phyloP scores from a whole-genome alignment of 345 rosid genomes.

The Hibiscus tridactylites region DNA sequence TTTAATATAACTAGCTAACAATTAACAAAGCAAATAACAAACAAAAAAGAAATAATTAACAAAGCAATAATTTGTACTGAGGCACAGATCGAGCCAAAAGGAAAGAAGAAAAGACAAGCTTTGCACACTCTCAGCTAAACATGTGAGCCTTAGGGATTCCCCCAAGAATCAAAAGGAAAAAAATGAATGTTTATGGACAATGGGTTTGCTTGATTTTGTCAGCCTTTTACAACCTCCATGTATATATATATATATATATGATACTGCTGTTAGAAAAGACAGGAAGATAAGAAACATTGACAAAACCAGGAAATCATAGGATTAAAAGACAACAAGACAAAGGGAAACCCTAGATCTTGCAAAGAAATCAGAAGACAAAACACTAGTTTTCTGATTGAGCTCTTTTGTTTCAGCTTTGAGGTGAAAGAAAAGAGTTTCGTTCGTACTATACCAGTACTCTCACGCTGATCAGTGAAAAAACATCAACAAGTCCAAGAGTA shows the following conservation, averaged over 20 bases:
- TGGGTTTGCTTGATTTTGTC: not conserved
- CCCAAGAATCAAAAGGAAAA: not conserved
- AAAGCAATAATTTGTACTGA: not conserved
- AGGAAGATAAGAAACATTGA: not conserved
- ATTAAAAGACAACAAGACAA: slow-evolving; percentile 16
- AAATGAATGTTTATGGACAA: not conserved
- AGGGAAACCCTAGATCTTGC: slow-evolving; percentile 44
- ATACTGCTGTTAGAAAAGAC: not conserved
- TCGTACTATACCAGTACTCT: not conserved
- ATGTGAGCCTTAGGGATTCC: not conserved
- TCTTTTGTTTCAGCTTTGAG: not conserved
- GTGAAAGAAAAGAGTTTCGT: not conserved
- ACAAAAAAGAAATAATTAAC: no score
- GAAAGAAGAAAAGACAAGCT: not conserved
- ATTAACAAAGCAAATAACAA: no score
- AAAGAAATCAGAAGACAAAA: slow-evolving; percentile 23
- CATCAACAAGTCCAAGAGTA: not conserved
- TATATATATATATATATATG: not conserved
- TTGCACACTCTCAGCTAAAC: no score
- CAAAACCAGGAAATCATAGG: slow-evolving; percentile 28
- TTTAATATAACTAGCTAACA: no score
- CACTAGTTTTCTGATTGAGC: slow-evolving; percentile 15
- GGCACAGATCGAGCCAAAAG: not conserved
- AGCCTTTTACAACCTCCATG: not conserved
- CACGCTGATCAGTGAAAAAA: not conserved